Percentiles rank a stretch among this genome's conserved stretches.
These are phyloP conservation scores for Pseudogymnoascus sp. DNA, from an alignment of 2,329 filamentous ascomycete genomes.

Conservation along the genomic window DNA sequence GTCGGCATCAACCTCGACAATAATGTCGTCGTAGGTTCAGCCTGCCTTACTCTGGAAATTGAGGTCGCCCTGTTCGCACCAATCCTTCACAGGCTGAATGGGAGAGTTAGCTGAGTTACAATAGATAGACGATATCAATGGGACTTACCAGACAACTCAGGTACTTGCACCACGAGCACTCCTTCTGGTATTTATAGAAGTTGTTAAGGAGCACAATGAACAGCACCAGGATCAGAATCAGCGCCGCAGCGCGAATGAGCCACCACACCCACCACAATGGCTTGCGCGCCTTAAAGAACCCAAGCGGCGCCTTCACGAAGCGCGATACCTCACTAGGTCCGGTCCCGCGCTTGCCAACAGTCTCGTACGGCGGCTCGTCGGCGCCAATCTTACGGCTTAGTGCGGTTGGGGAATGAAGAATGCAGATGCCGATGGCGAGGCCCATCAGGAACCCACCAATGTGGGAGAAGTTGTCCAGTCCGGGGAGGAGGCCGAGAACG, in stretches of 20 bases:
- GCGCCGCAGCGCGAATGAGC: conserved; percentile 69
- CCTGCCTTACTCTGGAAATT: background rate
- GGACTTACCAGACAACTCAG: conserved; percentile 73
- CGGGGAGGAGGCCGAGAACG: conserved; percentile 82
- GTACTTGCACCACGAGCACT: conserved; percentile 91
- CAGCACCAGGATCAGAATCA: conserved; percentile 73
- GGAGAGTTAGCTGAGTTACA: conserved; percentile 21
- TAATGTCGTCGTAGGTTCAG: background rate
- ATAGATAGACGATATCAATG: background rate
- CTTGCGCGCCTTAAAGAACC: conserved; percentile 88
- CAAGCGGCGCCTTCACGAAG: conserved; percentile 56
- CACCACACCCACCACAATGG: conserved; percentile 98
- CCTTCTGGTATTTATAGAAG: conserved; percentile 74
- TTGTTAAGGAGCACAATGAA: conserved; percentile 85
- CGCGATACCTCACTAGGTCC: conserved; percentile 26
- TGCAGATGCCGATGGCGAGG: conserved; percentile 73
- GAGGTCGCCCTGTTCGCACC: conserved; percentile 46
- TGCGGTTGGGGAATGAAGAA: conserved; percentile 80
- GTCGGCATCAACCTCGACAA: background rate
- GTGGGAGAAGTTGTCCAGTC: conserved; percentile 93
- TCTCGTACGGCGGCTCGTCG: conserved; percentile 62
- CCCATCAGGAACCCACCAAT: conserved; percentile 96
- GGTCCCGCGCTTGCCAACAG: conserved; percentile 48
- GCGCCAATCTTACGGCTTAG: conserved; percentile 68
- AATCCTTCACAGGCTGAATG: conserved; percentile 54